Evolutionary conservation across 163 green algal genomes (phyloP).

Genomic region (Scenedesmus sp.): DNA sequence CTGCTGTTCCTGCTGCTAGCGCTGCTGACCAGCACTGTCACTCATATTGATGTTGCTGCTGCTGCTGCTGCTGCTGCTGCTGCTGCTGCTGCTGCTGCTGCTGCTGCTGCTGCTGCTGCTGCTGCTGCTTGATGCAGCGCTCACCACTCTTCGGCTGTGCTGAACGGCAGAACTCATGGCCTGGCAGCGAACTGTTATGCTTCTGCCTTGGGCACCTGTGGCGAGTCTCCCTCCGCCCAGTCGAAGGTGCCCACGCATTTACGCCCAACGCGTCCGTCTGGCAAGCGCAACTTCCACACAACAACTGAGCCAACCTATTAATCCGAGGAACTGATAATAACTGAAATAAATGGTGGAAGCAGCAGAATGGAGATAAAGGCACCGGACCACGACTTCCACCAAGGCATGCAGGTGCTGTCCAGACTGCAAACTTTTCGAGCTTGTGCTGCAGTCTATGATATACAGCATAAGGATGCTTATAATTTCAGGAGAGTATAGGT

Average conservation of each 20-base stretch:
- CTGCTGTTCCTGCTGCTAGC: too few species aligned
- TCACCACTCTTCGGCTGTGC: constrained; percentile 1
- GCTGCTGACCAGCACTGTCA: background rate
- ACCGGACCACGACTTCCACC: too few species aligned
- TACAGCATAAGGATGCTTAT: too few species aligned
- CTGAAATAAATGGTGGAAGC: too few species aligned
- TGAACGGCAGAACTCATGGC: background rate
- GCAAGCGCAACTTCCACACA: background rate
- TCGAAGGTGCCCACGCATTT: background rate
- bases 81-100: too few species aligned
- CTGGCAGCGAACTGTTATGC: background rate
- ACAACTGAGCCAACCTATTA: background rate
- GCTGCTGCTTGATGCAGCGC: background rate
- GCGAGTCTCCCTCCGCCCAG: background rate
- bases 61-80: constrained; percentile 10
- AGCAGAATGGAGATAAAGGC: too few species aligned
- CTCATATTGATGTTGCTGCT: background rate
- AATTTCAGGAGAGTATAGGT: too few species aligned
- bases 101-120: background rate
- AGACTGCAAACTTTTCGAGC: too few species aligned
- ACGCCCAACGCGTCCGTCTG: background rate
- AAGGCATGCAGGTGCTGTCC: too few species aligned
- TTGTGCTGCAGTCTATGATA: too few species aligned
- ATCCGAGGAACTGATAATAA: background rate
- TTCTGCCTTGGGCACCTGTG: background rate